Evolutionary conservation across 305 asterid genomes (phyloP).

Genomic region (Fraxinus baroniana): DNA sequence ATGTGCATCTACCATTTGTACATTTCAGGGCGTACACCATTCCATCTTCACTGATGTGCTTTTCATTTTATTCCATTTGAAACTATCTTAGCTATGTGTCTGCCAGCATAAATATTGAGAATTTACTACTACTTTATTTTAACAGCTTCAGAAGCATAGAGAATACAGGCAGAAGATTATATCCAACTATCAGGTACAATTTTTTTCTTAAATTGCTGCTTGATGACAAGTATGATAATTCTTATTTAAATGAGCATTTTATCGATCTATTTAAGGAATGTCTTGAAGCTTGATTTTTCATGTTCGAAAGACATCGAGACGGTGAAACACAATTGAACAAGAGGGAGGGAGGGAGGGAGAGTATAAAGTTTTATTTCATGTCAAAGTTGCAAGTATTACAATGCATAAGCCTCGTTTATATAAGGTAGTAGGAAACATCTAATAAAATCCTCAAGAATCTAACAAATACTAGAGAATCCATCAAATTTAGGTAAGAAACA

Average conservation of each 20-base stretch:
- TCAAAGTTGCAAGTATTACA: not conserved
- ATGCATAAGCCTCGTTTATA: not conserved
- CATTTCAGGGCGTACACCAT: not conserved
- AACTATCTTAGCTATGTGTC: not conserved
- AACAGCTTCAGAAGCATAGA: conserved; percentile 87
- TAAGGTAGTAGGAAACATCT: not conserved
- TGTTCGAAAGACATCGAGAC: not conserved
- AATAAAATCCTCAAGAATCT: not conserved
- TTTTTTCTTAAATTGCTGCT: not conserved
- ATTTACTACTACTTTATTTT: conserved; percentile 22
- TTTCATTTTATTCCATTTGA: not conserved
- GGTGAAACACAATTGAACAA: not conserved
- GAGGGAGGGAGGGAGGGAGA: not conserved
- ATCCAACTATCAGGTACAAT: conserved; percentile 88
- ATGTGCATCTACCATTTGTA: not conserved
- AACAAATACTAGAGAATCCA: not conserved
- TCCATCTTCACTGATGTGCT: not conserved
- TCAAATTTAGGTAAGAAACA: not conserved
- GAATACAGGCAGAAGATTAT: conserved; percentile 97
- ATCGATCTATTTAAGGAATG: not conserved
- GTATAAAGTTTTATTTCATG: not conserved
- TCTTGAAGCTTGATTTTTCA: not conserved
- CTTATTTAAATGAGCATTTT: not conserved
- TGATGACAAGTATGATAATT: not conserved
- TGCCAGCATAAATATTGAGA: not conserved